Conservation (phyloP, 768 basidiomycete species). For the Dioszegia aurantiaca region DNA sequence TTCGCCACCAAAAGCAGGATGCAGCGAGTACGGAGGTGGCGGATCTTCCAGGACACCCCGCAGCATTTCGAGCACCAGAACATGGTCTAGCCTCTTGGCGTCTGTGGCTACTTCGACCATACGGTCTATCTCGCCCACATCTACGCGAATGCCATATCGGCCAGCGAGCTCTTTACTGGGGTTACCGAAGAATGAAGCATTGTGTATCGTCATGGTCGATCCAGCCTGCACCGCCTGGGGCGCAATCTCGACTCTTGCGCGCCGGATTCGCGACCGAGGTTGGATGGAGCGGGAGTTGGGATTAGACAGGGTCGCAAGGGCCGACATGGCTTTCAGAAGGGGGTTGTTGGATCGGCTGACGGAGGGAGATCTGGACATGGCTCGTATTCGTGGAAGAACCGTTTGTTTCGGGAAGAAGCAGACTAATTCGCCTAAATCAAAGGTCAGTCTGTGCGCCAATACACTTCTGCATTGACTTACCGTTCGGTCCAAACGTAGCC, state of each 20-base stretch:
- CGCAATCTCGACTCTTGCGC: conserved; percentile 22
- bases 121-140: conserved; percentile 18
- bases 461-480: conserved; percentile 53
- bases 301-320: conserved; percentile 35
- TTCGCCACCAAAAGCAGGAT: conserved; percentile 21
- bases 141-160: conserved; percentile 20
- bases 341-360: conserved; percentile 28
- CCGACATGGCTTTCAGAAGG: conserved; percentile 44
- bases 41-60: conserved; percentile 32
- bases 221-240: conserved; percentile 31
- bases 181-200: conserved; percentile 24
- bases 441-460: not conserved
- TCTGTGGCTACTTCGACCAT: conserved; percentile 33
- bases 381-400: conserved; percentile 25
- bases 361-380: conserved; percentile 42
- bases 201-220: conserved; percentile 40
- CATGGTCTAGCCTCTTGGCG: conserved; percentile 38
- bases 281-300: conserved; percentile 10
- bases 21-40: conserved; percentile 33
- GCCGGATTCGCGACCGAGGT: not conserved
- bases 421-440: conserved; percentile 68
- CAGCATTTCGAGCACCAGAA: conserved; percentile 36
- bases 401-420: conserved; percentile 66
- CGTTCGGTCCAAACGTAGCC: conserved; percentile 83
- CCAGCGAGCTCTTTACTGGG: conserved; percentile 28